These are phyloP conservation scores for Blastobotrys capitulatus DNA, from an alignment of 1,139 yeast genomes.

Conservation along the genomic window DNA sequence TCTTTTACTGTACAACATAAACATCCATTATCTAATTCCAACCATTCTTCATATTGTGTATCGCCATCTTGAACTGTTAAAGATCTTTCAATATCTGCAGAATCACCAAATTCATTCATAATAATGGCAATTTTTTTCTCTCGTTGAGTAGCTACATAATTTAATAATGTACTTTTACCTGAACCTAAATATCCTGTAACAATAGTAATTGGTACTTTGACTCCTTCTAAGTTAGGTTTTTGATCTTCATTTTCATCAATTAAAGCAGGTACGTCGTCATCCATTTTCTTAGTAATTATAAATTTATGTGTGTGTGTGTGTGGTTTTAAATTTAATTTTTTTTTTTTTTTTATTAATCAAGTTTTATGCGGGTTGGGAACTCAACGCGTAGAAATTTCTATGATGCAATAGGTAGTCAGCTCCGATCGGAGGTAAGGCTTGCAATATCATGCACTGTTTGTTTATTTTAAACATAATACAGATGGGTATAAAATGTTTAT, in stretches of 20 bases:
- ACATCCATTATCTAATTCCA: conserved; percentile 94
- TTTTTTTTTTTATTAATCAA: too few species aligned
- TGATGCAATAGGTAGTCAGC: too few species aligned
- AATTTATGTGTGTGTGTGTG: not conserved
- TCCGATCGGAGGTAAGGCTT: too few species aligned
- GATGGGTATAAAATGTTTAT: too few species aligned
- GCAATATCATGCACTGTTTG: too few species aligned
- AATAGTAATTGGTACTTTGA: conserved; percentile 81
- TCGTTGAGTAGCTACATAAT: conserved; percentile 63
- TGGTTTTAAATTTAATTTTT: too few species aligned
- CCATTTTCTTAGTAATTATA: conserved; percentile 1
- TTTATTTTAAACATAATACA: too few species aligned
- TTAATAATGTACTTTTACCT: conserved; percentile 76
- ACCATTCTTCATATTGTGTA: conserved; percentile 75
- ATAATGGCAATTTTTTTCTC: conserved; percentile 79
- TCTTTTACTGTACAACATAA: conserved; percentile 94
- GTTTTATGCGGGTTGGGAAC: too few species aligned
- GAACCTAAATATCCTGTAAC: conserved; percentile 94
- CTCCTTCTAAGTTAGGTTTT: conserved; percentile 4
- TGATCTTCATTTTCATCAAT: conserved; percentile 1
- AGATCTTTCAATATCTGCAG: conserved; percentile 83
- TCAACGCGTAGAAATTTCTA: too few species aligned
- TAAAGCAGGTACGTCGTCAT: conserved; percentile 4
- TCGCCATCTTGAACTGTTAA: conserved; percentile 66
- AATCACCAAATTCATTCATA: conserved; percentile 53